A percentile compares a stretch with the other conserved stretches of the same genome.
Conservation (phyloP, 2,329 filamentous ascomycete species). For the Sporothrix phasma region DNA sequence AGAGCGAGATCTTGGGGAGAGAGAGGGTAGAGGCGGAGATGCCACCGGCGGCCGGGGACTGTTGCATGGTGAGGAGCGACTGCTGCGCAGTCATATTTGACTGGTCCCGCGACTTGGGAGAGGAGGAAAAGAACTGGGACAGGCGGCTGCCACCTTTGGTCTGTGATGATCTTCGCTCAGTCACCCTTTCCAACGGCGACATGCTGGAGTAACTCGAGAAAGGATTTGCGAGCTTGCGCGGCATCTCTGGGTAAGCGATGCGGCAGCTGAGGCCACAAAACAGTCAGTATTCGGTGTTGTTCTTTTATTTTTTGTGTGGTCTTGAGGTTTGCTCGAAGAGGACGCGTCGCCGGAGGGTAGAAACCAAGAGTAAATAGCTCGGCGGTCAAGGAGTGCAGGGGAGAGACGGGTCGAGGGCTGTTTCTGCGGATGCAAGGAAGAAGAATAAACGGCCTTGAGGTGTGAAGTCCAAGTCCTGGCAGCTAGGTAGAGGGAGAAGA, state of each 20-base stretch:
- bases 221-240: slow-evolving; percentile 48
- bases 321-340: not conserved
- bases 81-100: slow-evolving; percentile 47
- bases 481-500: not conserved
- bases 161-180: slow-evolving; percentile 48
- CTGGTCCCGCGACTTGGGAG: slow-evolving; percentile 67
- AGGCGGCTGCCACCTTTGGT: slow-evolving; percentile 63
- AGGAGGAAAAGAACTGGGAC: slow-evolving; percentile 71
- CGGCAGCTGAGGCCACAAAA: slow-evolving; percentile 6
- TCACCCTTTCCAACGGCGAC: slow-evolving; percentile 39
- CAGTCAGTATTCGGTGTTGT: not conserved
- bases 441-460: not conserved
- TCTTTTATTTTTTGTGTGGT: not conserved
- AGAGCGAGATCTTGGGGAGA: slow-evolving; percentile 83
- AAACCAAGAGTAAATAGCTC: not conserved
- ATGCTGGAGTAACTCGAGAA: slow-evolving; percentile 43
- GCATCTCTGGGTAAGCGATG: slow-evolving; percentile 36
- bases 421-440: not conserved
- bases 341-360: not conserved
- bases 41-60: slow-evolving; percentile 34
- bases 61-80: slow-evolving; percentile 57
- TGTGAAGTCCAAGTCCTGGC: not conserved
- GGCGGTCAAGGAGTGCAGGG: not conserved
- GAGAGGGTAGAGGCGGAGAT: slow-evolving; percentile 65
- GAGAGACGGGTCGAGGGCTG: not conserved